phyloP scores from a whole-genome alignment of 192 early-diverging fungal species.

The Phycomyces nitens region DNA sequence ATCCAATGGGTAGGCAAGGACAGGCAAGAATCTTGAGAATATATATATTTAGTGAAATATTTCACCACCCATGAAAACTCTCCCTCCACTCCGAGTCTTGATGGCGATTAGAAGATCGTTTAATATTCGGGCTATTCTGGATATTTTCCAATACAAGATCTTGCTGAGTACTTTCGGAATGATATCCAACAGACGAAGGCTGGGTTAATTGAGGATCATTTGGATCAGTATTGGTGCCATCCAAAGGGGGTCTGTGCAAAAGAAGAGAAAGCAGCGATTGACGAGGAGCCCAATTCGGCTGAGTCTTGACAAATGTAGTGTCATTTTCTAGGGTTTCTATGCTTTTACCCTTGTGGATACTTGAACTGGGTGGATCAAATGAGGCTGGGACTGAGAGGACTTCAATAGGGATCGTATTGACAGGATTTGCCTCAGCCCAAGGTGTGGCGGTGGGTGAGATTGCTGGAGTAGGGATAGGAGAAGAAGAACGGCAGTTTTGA shows the following conservation, averaged over 20 bases:
- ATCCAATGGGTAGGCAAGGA: too few relatives aligned
- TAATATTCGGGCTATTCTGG: not conserved
- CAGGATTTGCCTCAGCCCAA: too few relatives aligned
- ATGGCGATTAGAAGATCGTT: not conserved
- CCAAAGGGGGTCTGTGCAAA: not conserved
- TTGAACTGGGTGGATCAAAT: not conserved
- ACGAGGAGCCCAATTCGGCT: slow-evolving; percentile 8
- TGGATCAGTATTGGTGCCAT: too few relatives aligned
- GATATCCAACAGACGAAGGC: not conserved
- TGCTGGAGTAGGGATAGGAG: not conserved
- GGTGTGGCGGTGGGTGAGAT: too few relatives aligned
- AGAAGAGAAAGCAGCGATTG: slow-evolving; percentile 13
- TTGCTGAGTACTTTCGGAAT: not conserved
- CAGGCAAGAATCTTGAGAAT: too few relatives aligned
- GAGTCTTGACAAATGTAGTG: slow-evolving; percentile 12
- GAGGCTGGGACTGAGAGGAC: not conserved
- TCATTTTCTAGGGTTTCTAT: not conserved
- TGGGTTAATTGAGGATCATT: not conserved
- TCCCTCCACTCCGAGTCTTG: not conserved
- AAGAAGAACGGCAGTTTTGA: not conserved
- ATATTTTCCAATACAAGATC: not conserved
- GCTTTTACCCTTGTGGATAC: not conserved
- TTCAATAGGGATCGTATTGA: not conserved
- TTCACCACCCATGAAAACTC: not conserved
- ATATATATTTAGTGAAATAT: too few relatives aligned